These are phyloP conservation scores for Pterocarpus santalinus DNA, from an alignment of 306 rosid genomes.

Conservation along the genomic window DNA sequence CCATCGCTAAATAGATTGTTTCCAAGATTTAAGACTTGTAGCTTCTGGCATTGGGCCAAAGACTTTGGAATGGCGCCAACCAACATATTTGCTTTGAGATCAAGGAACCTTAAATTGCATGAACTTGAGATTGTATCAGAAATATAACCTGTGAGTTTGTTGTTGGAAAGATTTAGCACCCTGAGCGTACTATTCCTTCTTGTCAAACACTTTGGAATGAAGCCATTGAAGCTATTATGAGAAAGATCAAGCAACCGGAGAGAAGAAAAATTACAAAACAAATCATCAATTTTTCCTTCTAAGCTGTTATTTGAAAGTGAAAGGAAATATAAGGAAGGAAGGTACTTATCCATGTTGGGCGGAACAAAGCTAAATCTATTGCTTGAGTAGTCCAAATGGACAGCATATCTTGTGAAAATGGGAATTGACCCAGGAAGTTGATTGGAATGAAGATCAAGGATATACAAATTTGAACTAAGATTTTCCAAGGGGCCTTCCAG, in stretches of 20 bases:
- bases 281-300: conserved; percentile 19
- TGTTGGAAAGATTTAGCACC: conserved; percentile 38
- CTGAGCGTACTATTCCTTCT: background rate
- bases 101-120: conserved; percentile 43
- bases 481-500: conserved; percentile 39
- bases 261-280: conserved; percentile 25
- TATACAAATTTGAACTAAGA: background rate
- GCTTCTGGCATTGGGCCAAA: conserved; percentile 36
- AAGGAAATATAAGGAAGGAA: background rate
- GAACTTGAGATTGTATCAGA: background rate
- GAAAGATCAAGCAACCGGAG: conserved; percentile 56
- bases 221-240: conserved; percentile 32
- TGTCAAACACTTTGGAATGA: conserved; percentile 46
- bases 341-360: conserved; percentile 3
- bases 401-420: background rate
- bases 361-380: conserved; percentile 51
- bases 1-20: conserved; percentile 14
- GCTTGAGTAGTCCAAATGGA: conserved; percentile 48
- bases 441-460: conserved; percentile 61
- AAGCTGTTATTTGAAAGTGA: conserved; percentile 39
- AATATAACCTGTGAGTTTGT: conserved; percentile 41
- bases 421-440: conserved; percentile 51
- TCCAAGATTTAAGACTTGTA: conserved; percentile 44
- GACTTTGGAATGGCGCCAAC: conserved; percentile 47
- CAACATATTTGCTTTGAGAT: conserved; percentile 44